These are phyloP conservation scores for Rhodomyrtus tomentosa DNA, from an alignment of 345 rosid genomes.

Conservation along the genomic window DNA sequence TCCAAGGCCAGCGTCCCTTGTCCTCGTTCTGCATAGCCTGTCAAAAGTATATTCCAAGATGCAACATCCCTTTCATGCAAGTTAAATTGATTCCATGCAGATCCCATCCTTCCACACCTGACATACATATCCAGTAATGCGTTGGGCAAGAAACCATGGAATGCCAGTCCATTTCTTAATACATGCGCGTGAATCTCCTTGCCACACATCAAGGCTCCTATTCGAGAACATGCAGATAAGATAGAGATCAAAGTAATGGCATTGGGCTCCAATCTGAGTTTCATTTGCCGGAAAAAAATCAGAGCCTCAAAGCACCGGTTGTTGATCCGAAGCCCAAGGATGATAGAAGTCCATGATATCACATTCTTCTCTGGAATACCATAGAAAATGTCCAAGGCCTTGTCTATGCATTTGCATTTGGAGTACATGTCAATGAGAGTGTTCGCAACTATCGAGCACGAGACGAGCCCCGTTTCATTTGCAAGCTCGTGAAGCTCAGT, in stretches of 20 bases:
- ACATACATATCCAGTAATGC: conserved; percentile 75
- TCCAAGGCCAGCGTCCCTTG: conserved; percentile 46
- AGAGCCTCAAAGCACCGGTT: conserved; percentile 72
- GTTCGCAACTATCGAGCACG: conserved; percentile 53
- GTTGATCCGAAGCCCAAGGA: conserved; percentile 59
- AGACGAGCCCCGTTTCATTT: conserved; percentile 33
- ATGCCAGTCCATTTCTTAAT: conserved; percentile 35
- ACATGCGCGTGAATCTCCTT: conserved; percentile 71
- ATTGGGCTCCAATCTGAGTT: conserved; percentile 43
- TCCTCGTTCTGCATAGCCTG: conserved; percentile 59
- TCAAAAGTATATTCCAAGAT: conserved; percentile 79
- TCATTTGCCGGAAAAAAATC: conserved; percentile 59
- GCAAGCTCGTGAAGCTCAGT: conserved; percentile 61
- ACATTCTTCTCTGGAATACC: conserved; percentile 53
- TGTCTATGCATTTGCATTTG: conserved; percentile 58
- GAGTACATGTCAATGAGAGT: conserved; percentile 77
- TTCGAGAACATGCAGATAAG: conserved; percentile 70
- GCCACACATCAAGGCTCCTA: conserved; percentile 78
- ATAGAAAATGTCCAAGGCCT: conserved; percentile 57
- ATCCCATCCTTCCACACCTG: conserved; percentile 61
- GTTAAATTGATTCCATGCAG: conserved; percentile 55
- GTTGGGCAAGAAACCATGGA: conserved; percentile 53
- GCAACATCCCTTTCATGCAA: conserved; percentile 39
- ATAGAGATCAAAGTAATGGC: conserved; percentile 54
- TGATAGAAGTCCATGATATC: conserved; percentile 78